Evolutionary conservation across 108 stramenopile genomes (phyloP).

Genomic region (Cyclotella sp.): DNA sequence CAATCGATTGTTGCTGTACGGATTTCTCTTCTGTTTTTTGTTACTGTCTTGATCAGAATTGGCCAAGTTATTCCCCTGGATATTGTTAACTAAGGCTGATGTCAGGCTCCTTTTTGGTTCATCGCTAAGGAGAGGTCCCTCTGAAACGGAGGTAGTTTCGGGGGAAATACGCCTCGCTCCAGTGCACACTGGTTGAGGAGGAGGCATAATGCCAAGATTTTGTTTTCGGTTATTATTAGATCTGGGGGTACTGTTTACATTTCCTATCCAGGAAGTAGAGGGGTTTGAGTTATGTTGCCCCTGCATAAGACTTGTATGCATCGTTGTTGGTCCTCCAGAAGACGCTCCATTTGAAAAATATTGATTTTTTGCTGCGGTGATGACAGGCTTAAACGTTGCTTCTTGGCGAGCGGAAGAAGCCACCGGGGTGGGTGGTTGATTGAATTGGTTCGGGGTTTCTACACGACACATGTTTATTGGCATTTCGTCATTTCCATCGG

Average conservation of each 20-base stretch:
- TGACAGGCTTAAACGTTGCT: background rate
- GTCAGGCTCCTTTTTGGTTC: slow-evolving; percentile 2
- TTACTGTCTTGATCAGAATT: slow-evolving; percentile 14
- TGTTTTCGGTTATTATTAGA: background rate
- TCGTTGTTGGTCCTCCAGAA: too few relatives aligned
- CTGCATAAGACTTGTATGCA: background rate
- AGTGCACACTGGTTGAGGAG: slow-evolving; percentile 31
- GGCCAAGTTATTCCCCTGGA: background rate
- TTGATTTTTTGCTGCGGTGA: background rate
- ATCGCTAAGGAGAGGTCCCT: background rate
- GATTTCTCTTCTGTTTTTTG: slow-evolving; percentile 43
- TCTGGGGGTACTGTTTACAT: background rate
- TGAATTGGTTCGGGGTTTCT: background rate
- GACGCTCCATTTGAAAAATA: background rate
- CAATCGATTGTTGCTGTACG: slow-evolving; percentile 30
- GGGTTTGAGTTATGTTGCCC: background rate
- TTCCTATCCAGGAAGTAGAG: background rate
- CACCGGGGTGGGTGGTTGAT: slow-evolving; percentile 1
- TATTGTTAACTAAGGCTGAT: background rate
- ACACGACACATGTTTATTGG: background rate
- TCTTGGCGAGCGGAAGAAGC: slow-evolving; percentile 6
- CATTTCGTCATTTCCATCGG: background rate
- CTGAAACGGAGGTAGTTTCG: background rate
- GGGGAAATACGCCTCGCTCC: slow-evolving; percentile 9
- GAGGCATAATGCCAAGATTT: slow-evolving; percentile 11